These are phyloP conservation scores for Plasmodium falciparum DNA, from an alignment of 169 alveolate species.

Conservation along the genomic window DNA sequence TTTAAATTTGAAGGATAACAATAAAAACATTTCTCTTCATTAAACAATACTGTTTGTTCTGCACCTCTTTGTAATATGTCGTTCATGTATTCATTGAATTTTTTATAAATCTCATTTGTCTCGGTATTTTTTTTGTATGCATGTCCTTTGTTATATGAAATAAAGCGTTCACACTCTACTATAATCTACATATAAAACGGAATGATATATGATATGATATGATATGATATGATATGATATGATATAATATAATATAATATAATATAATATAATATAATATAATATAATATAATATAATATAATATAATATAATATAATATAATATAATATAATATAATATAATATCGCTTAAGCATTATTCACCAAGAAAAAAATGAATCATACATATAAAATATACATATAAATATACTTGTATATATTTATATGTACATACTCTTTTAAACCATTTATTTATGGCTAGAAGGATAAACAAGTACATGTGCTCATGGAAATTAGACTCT, in stretches of 20 bases:
- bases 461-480: conserved; percentile 59
- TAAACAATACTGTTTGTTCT: conserved; percentile 35
- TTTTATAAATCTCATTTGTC: conserved; percentile 14
- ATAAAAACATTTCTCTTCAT: conserved; percentile 35
- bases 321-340: too few relatives aligned
- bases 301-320: too few relatives aligned
- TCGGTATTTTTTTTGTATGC: conserved; percentile 29
- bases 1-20: conserved; percentile 14
- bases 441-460: conserved; percentile 62
- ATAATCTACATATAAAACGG: conserved; percentile 14
- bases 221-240: too few relatives aligned
- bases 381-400: not conserved
- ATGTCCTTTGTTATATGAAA: conserved; percentile 17
- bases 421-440: conserved; percentile 29
- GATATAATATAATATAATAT: not conserved
- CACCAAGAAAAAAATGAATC: not conserved
- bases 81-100: conserved; percentile 25
- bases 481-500: conserved; percentile 25
- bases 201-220: not conserved
- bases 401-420: conserved; percentile 4
- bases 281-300: too few relatives aligned
- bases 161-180: conserved; percentile 39
- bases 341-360: not conserved
- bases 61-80: conserved; percentile 70
- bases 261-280: too few relatives aligned